Evolutionary conservation across 1,139 yeast genomes (phyloP), one percentile per base, ranked within the genome.

Genomic region (Saccharomycopsis crataegensis): DNA sequence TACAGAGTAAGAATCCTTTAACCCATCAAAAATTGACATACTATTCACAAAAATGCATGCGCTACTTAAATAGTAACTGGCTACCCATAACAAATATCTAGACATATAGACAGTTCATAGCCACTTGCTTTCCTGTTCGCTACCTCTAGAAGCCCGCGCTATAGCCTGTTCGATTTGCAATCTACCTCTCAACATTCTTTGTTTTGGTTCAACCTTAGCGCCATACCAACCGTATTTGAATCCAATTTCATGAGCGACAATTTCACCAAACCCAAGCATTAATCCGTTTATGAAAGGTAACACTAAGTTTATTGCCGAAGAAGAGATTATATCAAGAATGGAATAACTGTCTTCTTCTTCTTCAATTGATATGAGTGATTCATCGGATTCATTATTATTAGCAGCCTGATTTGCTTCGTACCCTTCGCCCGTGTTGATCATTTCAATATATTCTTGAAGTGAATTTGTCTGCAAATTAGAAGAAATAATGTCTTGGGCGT

Each of bases 221-320:
- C 93, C 91, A 8, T 76, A 65, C 89, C 94, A 87, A 48, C 86
- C 82, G 71, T 81, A 85, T 54, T 77, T 75, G 73, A 86, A 86
- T 8, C 96, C 96, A 49, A 91, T 72, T 65, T 93, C 98, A 66
- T 91, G 97, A 14, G 98, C 99, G 60, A 88, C 74, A 31, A 93
- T 84, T 70, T 93, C 99, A 1, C 99, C 99, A 67, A 91, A 89
- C 0, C 99, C 99, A 58, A 93, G 77, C 96, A 91, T 91, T 72
- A 93, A 74, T 9, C 99, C 99, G 65, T 93, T 93, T 59, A 93
- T 74, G 64, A 93, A 90, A 2, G 99, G 99, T 50, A 93, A 71
- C 4, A 90, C 68, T 61, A 91, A 70, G 62, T 93, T 91, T 59
- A 93, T 82, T 2, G 90, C 80, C 22, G 84, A 74, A 43, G 76